These are phyloP conservation scores for Saccharata proteae DNA, from an alignment of 2,329 filamentous ascomycete genomes.

Conservation along the genomic window DNA sequence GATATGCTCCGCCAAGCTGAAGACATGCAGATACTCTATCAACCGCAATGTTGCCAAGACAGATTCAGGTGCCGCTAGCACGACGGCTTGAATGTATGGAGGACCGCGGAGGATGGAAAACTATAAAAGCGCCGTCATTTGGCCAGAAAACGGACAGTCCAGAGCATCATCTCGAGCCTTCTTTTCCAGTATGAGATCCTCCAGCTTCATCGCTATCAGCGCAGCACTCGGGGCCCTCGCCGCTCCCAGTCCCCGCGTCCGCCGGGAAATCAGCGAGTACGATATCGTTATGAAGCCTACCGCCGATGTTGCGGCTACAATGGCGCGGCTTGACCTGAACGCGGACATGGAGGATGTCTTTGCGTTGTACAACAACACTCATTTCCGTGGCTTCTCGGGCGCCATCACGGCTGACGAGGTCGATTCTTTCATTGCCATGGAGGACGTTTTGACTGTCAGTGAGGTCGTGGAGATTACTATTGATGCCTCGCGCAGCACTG, in stretches of 20 bases:
- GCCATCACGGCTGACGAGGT: not conserved
- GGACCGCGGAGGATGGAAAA: no score
- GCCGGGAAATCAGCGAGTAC: slow-evolving; percentile 1
- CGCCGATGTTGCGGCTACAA: not conserved
- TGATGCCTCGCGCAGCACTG: not conserved
- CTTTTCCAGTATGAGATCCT: slow-evolving; percentile 2
- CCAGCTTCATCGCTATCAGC: not conserved
- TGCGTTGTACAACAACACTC: slow-evolving; percentile 2
- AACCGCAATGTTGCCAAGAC: no score
- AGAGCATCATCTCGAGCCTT: no score
- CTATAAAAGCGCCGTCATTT: no score
- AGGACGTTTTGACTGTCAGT: not conserved
- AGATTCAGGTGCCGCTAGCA: no score
- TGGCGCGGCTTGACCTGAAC: slow-evolving; percentile 1
- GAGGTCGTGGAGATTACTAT: slow-evolving; percentile 1
- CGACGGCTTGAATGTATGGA: no score
- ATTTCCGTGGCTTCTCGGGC: slow-evolving; percentile 5
- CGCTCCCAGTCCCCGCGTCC: not conserved
- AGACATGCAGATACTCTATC: no score
- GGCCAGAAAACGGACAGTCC: no score
- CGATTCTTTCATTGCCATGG: not conserved
- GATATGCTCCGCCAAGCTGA: no score
- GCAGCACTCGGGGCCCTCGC: slow-evolving; percentile 2
- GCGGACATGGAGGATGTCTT: slow-evolving; percentile 1
- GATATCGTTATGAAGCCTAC: slow-evolving; percentile 2